Conservation (phyloP, 2,329 filamentous ascomycete species). For the Penicillium sp. region DNA sequence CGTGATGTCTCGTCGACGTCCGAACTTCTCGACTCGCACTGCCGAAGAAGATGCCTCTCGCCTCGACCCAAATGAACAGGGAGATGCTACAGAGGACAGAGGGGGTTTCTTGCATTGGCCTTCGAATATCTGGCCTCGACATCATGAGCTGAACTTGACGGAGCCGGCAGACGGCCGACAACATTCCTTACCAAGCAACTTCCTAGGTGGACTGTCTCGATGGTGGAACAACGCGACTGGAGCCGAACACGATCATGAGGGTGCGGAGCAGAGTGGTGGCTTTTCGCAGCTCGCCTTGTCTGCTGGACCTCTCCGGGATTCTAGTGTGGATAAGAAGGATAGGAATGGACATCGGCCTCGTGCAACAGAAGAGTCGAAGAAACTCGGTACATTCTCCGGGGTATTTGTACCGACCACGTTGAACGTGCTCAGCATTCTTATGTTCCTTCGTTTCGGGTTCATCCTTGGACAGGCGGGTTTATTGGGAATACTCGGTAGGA, state of each 20-base stretch:
- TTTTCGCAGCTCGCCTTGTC: conserved; percentile 17
- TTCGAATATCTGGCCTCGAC: conserved; percentile 24
- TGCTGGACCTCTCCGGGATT: conserved; percentile 30
- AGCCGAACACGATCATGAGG: conserved; percentile 14
- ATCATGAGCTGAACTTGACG: conserved; percentile 30
- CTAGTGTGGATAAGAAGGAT: conserved; percentile 38
- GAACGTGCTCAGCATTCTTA: conserved; percentile 87
- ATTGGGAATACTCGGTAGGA: conserved; percentile 74
- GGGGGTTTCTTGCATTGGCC: conserved; percentile 28
- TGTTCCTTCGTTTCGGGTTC: conserved; percentile 88
- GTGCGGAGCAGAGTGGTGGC: conserved; percentile 9
- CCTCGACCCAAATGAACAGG: conserved; percentile 38
- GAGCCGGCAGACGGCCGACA: conserved; percentile 18
- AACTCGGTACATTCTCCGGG: conserved; percentile 76
- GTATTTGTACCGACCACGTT: conserved; percentile 88
- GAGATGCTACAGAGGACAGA: conserved; percentile 25
- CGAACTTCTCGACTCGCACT: conserved; percentile 45
- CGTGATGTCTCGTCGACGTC: conserved; percentile 39
- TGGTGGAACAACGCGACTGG: conserved; percentile 27
- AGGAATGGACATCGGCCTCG: conserved; percentile 31
- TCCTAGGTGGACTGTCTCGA: conserved; percentile 29
- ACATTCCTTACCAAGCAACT: conserved; percentile 25
- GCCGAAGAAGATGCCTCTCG: conserved; percentile 43
- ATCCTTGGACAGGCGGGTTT: conserved; percentile 81
- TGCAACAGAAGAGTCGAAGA: conserved; percentile 50